Evolutionary conservation across 164 flowering plant species (phyloP), one percentile per base, ranked within the genome.

Genomic region (Amborella trichopoda): DNA sequence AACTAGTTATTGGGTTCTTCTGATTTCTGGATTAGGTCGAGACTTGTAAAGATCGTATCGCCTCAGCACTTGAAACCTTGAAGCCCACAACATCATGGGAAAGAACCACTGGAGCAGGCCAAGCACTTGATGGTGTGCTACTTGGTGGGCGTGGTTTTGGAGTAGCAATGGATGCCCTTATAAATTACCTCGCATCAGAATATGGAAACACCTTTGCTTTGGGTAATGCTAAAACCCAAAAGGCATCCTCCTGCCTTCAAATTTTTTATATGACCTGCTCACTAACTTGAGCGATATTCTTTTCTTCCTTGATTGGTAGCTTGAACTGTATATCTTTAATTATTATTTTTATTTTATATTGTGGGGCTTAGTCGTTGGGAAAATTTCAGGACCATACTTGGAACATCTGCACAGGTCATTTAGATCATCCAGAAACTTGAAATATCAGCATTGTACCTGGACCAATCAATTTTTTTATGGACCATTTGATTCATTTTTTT

Each of bases 121-220:
- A 88, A 67, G 96, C 69, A 60, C 28, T 72, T 26, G 96, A 93
- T 59, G 94, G 95, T 54, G 75, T 88, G 43, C 59, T 93, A 64
- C 66, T 82, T 37, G 95, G 96, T 40, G 99, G 96, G 14, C 65
- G 96, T 42, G 99, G 99, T 59, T 84, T 93, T 76, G 99, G 99
- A 28, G 68, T 56, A 39, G 89, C 99, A 56, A 93, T 93, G 91
- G 99, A 93, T 62, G 76, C 91, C 26, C 82, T 93, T 44, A 55
- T 77, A 46, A 82, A 60, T 54, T 88, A 88, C 50, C 83, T 93
- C 44, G 96, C 91, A 54, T 81, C 96, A 59, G 99, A 93, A 70
- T 88, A 84, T 72, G 99, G 99, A 52, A 93, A 54, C 56, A 88
- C 89, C 46, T 93, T 74, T 73, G 99, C 99, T 20, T 62, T 91